Evolutionary conservation across 306 rosid genomes (phyloP).

Genomic region (Sesbania bispinosa): DNA sequence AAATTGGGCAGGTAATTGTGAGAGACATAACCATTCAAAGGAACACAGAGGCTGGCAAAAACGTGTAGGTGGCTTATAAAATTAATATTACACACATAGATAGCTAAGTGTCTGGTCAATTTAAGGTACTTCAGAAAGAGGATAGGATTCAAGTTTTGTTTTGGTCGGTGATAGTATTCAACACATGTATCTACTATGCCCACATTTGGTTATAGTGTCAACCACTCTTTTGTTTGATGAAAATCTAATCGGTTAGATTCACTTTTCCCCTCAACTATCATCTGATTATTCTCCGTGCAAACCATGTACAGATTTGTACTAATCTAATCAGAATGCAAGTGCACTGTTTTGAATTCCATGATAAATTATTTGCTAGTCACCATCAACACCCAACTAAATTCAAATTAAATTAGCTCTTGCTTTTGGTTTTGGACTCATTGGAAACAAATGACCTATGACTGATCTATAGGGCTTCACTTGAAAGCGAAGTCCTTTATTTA

Average conservation of each 20-base stretch:
- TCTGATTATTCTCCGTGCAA: neutral
- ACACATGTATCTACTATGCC: neutral
- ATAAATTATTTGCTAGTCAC: constrained; percentile 12
- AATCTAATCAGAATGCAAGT: neutral
- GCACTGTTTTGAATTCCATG: neutral
- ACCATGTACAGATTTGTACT: neutral
- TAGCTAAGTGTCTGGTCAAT: neutral
- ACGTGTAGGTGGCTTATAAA: neutral
- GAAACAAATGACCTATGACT: too few relatives aligned
- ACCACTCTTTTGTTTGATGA: neutral
- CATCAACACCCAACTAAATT: neutral
- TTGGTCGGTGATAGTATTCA: neutral
- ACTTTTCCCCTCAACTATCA: neutral
- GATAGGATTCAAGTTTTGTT: neutral
- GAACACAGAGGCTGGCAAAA: too few relatives aligned
- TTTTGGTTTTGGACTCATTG: too few relatives aligned
- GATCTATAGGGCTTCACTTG: too few relatives aligned
- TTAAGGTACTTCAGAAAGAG: neutral
- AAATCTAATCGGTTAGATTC: neutral
- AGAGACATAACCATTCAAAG: constrained; percentile 4
- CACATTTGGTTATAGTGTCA: neutral
- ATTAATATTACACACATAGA: neutral
- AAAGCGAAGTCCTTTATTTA: too few relatives aligned
- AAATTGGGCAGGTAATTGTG: neutral
- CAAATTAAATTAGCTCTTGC: neutral